A percentile compares a stretch with the other conserved stretches of the same genome.
Evolutionary conservation across 164 flowering plant species (phyloP).

Genomic region (Stephania japonica): DNA sequence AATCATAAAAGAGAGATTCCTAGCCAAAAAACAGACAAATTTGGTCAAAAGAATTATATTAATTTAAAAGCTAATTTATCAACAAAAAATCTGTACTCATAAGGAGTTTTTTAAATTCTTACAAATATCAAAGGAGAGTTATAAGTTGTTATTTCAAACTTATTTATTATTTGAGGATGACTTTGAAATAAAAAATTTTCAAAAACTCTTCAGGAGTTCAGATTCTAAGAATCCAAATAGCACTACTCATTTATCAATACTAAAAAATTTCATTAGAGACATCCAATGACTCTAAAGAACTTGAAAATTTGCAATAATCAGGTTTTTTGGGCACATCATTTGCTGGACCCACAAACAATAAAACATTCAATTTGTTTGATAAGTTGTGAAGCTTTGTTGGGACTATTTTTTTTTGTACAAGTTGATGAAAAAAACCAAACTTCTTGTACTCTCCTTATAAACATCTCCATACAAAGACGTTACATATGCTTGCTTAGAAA

Average conservation of each 20-base stretch:
- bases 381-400: neutral
- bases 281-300: neutral
- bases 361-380: too few species aligned
- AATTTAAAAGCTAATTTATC: too few species aligned
- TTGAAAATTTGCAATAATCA: too few species aligned
- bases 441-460: neutral
- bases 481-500: neutral
- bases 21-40: neutral
- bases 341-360: neutral
- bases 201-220: too few species aligned
- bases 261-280: neutral
- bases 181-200: too few species aligned
- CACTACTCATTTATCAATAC: neutral
- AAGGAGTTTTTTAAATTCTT: too few species aligned
- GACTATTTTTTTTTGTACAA: neutral
- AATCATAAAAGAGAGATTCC: slow-evolving; percentile 5
- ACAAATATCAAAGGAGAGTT: too few species aligned
- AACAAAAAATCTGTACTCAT: too few species aligned
- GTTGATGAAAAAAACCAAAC: neutral
- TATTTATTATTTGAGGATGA: too few species aligned
- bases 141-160: too few species aligned
- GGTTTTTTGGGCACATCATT: neutral
- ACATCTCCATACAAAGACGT: neutral
- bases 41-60: neutral
- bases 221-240: too few species aligned